Conservation (phyloP, 306 rosid genomes). For the Castanea crenata region DNA sequence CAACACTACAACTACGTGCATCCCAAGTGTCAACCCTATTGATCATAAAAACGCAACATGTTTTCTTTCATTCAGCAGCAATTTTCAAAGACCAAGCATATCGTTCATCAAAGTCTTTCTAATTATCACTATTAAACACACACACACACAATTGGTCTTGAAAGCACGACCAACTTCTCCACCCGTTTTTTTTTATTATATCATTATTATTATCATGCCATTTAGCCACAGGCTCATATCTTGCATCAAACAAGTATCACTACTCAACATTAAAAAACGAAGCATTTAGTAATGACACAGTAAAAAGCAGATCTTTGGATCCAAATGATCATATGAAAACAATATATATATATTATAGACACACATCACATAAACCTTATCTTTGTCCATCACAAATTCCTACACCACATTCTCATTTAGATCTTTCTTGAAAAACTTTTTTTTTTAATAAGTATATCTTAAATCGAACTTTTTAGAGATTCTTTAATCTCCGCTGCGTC, state of each 20-base stretch:
- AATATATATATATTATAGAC: neutral
- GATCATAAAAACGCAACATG: too few species aligned
- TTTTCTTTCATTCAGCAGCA: too few species aligned
- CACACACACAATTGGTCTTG: too few species aligned
- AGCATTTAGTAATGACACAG: neutral
- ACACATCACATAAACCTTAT: neutral
- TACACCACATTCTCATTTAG: neutral
- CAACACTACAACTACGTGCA: too few species aligned
- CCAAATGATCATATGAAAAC: neutral
- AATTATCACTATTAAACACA: too few species aligned
- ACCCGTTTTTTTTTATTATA: too few species aligned
- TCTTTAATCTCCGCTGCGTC: neutral
- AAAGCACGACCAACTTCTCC: too few species aligned
- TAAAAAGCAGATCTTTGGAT: neutral
- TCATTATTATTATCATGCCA: too few species aligned
- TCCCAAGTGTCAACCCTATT: too few species aligned
- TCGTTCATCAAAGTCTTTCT: too few species aligned
- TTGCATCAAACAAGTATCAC: neutral
- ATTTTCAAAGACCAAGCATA: too few species aligned
- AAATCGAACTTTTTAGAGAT: neutral
- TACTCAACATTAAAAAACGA: neutral
- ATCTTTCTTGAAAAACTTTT: neutral
- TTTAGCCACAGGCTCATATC: neutral
- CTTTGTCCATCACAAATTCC: neutral
- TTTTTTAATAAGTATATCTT: too few species aligned